These are phyloP conservation scores for Chalciporus pseudorubinellus DNA, from an alignment of 768 basidiomycete genomes.

Conservation along the genomic window DNA sequence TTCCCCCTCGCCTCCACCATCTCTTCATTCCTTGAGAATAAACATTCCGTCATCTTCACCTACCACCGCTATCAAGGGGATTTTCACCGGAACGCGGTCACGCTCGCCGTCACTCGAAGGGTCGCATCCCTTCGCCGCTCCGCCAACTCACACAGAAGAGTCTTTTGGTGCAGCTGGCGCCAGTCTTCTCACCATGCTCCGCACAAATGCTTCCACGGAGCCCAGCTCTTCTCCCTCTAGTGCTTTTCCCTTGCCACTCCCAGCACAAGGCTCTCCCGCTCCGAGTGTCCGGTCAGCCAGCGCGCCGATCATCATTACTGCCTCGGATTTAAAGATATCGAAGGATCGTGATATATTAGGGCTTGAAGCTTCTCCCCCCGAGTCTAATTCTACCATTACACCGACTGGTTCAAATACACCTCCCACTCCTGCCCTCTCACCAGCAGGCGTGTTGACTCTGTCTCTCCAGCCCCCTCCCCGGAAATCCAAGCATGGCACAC, in stretches of 20 bases:
- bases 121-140: conserved; percentile 36
- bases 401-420: conserved; percentile 25
- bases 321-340: conserved; percentile 39
- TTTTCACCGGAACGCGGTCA: conserved; percentile 23
- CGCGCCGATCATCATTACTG: conserved; percentile 17
- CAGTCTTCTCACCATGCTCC: conserved; percentile 52
- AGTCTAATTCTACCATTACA: conserved; percentile 26
- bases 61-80: conserved; percentile 18
- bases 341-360: conserved; percentile 34
- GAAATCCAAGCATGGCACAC: conserved; percentile 22
- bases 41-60: conserved; percentile 18
- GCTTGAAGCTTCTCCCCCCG: conserved; percentile 10
- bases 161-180: conserved; percentile 57
- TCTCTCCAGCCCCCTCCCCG: conserved; percentile 36
- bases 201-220: conserved; percentile 38
- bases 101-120: conserved; percentile 41
- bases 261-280: conserved; percentile 22
- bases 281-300: conserved; percentile 26
- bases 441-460: conserved; percentile 29
- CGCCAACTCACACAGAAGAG: conserved; percentile 43
- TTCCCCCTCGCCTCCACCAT: conserved; percentile 30
- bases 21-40: conserved; percentile 25
- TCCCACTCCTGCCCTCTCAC: conserved; percentile 24
- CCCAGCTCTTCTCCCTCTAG: conserved; percentile 22
- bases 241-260: conserved; percentile 33